phyloP scores from a whole-genome alignment of 2,329 filamentous ascomycete species.

The Calonectria naviculata region DNA sequence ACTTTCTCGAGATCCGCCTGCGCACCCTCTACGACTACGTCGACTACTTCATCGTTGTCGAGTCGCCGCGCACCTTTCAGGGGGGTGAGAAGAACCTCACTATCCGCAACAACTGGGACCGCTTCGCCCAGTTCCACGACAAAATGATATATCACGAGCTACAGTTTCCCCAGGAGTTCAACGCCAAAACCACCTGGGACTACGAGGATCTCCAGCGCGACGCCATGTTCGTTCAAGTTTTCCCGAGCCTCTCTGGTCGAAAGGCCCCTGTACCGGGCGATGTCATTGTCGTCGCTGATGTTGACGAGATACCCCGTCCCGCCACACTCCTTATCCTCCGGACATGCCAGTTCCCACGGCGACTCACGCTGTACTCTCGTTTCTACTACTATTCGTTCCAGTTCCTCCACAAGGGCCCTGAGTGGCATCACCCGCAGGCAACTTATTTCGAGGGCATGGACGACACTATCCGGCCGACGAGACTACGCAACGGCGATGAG shows the following conservation, averaged over 20 bases:
- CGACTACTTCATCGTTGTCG: slow-evolving; percentile 74
- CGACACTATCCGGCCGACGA: slow-evolving; percentile 63
- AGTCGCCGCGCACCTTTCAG: slow-evolving; percentile 69
- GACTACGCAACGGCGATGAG: slow-evolving; percentile 62
- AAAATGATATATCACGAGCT: slow-evolving; percentile 72
- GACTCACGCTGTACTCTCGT: slow-evolving; percentile 61
- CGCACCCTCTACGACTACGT: slow-evolving; percentile 67
- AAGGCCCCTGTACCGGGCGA: slow-evolving; percentile 59
- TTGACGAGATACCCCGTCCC: slow-evolving; percentile 70
- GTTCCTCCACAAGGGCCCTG: slow-evolving; percentile 52
- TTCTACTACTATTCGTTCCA: slow-evolving; percentile 71
- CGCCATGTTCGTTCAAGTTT: slow-evolving; percentile 67
- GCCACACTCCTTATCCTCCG: slow-evolving; percentile 59
- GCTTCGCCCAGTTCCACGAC: slow-evolving; percentile 63
- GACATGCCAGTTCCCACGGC: slow-evolving; percentile 62
- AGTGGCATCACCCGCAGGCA: slow-evolving; percentile 70
- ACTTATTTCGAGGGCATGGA: slow-evolving; percentile 58
- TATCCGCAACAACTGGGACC: slow-evolving; percentile 62
- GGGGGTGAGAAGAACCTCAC: slow-evolving; percentile 64
- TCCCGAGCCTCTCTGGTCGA: slow-evolving; percentile 57
- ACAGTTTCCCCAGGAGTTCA: slow-evolving; percentile 54
- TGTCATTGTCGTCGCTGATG: slow-evolving; percentile 68
- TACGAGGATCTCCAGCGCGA: slow-evolving; percentile 66
- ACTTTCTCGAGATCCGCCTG: slow-evolving; percentile 74
- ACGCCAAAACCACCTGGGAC: slow-evolving; percentile 56